Evolutionary conservation across 352 stramenopile genomes (phyloP), one percentile per base, ranked within the genome.

Genomic region (Phytopythium montanum): DNA sequence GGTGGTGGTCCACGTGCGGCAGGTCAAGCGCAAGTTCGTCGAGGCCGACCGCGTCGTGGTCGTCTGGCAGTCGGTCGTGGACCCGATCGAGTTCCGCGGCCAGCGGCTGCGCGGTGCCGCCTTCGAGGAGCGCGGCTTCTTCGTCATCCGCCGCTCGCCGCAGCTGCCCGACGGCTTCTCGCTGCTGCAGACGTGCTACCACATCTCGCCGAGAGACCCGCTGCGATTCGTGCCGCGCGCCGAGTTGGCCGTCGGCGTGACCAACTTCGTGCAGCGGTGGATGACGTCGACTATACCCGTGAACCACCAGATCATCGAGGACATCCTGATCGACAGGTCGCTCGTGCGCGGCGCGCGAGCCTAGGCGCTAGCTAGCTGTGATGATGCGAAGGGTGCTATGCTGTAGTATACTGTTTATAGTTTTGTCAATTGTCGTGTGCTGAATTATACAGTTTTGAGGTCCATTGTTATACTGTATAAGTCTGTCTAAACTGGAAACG

Each of bases 91-190:
- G 66, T 87, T 87, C 61, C 55, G 59, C 19, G 66, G 69, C 21
- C 67, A 75, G 25, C 69, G 70, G 5, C 60, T 83, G 9, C 34
- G 62, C 3, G 76, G 68, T 1, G 68, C 69, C 3, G 68, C 70
- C 46, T 87, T 87, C 48, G 63, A 73, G n/a, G 76, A 89, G 50
- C 73, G 76, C 31, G 75, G 79, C 0, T 89, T 79, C 53, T 68
- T 89, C 34, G 51, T 86, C 29, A 68, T 85, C 45, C 75, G 70
- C 61, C 69, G 72, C 25, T 67, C 74, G 5, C 62, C 56, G 13
- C 64, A 68, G 12, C 70, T 78, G 31, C 68, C 68, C 48, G 34
- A 56, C 56, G 59, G 59, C 3, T 75, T 68, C 58, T 62, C 74
- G 41, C 61, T 87, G 26, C 29, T 89, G 39, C 76, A 85, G 54